Base-by-base conservation (phyloP, 768 basidiomycete genomes). In the Collybia nuda region DNA sequence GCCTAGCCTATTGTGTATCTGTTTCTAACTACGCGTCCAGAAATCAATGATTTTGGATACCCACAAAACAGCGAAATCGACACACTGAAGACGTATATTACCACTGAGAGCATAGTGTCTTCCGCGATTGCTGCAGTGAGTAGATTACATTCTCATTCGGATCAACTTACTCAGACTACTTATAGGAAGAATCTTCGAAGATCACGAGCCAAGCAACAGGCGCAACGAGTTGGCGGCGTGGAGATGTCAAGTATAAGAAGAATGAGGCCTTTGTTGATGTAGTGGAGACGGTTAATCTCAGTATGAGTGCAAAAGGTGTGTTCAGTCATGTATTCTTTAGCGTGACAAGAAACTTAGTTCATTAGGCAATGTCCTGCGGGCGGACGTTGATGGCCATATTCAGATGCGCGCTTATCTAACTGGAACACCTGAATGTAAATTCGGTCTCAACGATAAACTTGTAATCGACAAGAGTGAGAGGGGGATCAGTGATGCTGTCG, bases 201-300 rank as follows among this genome's bases (percentile, higher is more conserved):
- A 98, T 99, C 54, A 98, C 97, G 0, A 85, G 83, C 8, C 97
- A 99, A 74, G 96, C 97, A 7, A 99, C 97, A 0, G 97, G 97
- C 0, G 88, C 91, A 23, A 98, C 90, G 26, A 96, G 88, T 66
- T 99, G 97, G 97, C 76, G 97, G 37, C 78, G 95, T 50, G 87
- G 84, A 14, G 97, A 98, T 63, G 95, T 98, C 62, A 96, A 95
- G 67, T 98, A 99, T 70, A 90, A 97, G 76, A 99, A 98, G 80
- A 99, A 99, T 57, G 97, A 99, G 63, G 97, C 97, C 0, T 99
- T 98, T 58, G 96, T 99, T n/a, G 97, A 99, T 64, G 97, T 99
- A 7, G 90, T 99, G 39, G 97, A 99, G 73, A 91, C 81, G 2
- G 91, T 99, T 54, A 98, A 99, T 62, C 67, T 98, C 48, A 87